A percentile compares a stretch with the other conserved stretches of the same genome.
Evolutionary conservation across 768 basidiomycete genomes (phyloP).

Genomic region (Kwoniella bestiolae): DNA sequence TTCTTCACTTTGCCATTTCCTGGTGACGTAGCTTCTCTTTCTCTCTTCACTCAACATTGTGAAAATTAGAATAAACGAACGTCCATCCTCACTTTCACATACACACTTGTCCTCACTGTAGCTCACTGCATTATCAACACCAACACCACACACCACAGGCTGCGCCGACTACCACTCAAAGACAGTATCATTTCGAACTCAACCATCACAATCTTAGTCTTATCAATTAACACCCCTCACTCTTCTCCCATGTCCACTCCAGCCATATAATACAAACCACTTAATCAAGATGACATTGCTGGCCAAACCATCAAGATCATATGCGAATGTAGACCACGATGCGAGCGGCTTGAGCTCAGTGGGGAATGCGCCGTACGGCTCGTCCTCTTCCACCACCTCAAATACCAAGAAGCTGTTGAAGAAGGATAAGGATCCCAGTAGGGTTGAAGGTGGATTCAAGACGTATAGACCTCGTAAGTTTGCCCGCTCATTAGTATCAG

Average conservation of each 20-base stretch:
- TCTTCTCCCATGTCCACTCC: neutral
- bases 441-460: constrained; percentile 43
- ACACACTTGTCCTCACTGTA: too few species aligned
- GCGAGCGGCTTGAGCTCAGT: constrained; percentile 37
- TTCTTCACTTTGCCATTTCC: neutral
- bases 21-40: neutral
- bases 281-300: constrained; percentile 26
- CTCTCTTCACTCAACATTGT: neutral
- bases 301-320: constrained; percentile 44
- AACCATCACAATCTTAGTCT: too few species aligned
- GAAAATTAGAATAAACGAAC: constrained; percentile 23
- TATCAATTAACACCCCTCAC: too few species aligned
- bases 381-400: neutral
- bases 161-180: neutral
- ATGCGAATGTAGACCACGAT: constrained; percentile 44
- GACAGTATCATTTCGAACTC: neutral
- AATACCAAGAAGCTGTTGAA: constrained; percentile 5
- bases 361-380: constrained; percentile 22
- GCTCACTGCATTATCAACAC: too few species aligned
- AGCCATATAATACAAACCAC: neutral
- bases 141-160: too few species aligned
- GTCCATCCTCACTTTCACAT: constrained; percentile 63
- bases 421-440: constrained; percentile 19
- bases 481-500: neutral
- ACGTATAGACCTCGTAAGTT: constrained; percentile 50